Evolutionary conservation across 2,329 filamentous ascomycete species (phyloP).

Genomic region (Fusarium annulatum): DNA sequence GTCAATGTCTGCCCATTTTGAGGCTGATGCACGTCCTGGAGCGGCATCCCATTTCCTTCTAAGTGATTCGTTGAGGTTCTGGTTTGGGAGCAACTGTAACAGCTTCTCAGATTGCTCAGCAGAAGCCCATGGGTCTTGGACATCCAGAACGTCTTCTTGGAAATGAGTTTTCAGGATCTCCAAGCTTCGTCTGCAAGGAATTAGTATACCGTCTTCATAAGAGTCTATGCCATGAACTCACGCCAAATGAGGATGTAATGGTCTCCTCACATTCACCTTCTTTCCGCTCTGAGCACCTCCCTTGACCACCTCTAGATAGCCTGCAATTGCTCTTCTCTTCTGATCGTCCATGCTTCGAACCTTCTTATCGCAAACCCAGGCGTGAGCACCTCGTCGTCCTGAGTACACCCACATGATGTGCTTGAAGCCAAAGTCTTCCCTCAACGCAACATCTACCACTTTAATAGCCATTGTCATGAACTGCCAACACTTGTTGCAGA

Average conservation of each 20-base stretch:
- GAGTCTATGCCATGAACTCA: conserved; percentile 52
- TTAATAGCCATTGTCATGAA: conserved; percentile 99
- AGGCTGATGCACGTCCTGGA: conserved; percentile 77
- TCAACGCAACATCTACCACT: conserved; percentile 85
- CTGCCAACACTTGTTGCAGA: conserved; percentile 93
- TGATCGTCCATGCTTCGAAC: conserved; percentile 87
- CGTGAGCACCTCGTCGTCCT: conserved; percentile 94
- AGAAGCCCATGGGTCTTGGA: conserved; percentile 86
- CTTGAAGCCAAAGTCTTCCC: conserved; percentile 95
- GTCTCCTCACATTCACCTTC: conserved; percentile 84
- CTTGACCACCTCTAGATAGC: conserved; percentile 90
- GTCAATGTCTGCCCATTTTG: conserved; percentile 97
- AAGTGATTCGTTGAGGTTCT: conserved; percentile 78
- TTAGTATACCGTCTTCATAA: conserved; percentile 24
- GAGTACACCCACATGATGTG: conserved; percentile 99
- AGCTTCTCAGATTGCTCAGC: conserved; percentile 79
- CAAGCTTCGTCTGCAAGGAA: conserved; percentile 74
- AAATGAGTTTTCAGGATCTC: conserved; percentile 88
- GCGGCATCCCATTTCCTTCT: conserved; percentile 91
- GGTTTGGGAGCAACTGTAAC: conserved; percentile 86
- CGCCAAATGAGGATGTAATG: conserved; percentile 89
- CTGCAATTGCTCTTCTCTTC: conserved; percentile 84
- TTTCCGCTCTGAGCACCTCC: conserved; percentile 89
- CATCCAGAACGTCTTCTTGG: conserved; percentile 80
- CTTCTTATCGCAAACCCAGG: conserved; percentile 94